These are phyloP conservation scores for Neonectria magnoliae DNA, from an alignment of 2,329 filamentous ascomycete genomes.

Conservation along the genomic window DNA sequence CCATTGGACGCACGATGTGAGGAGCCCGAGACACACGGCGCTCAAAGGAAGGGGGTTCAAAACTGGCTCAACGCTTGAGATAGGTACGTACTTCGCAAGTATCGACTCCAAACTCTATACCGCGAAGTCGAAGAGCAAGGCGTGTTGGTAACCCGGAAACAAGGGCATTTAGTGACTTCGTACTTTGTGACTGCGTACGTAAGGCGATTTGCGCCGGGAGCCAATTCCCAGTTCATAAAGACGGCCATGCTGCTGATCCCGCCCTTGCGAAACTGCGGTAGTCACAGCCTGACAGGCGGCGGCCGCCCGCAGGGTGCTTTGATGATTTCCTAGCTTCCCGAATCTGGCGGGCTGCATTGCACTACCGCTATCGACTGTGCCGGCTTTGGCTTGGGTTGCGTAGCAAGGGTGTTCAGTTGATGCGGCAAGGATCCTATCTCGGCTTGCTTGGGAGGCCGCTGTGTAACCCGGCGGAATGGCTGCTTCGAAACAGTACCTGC, in stretches of 20 bases:
- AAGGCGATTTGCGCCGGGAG: constrained; percentile 8
- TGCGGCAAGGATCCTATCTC: constrained; percentile 27
- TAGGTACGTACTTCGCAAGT: not conserved
- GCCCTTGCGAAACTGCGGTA: constrained; percentile 10
- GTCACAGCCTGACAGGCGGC: constrained; percentile 16
- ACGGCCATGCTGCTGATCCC: constrained; percentile 8
- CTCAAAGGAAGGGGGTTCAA: constrained; percentile 11
- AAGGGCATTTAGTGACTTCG: not conserved
- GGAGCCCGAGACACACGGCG: not conserved
- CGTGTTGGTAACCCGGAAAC: constrained; percentile 1
- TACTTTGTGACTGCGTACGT: not conserved
- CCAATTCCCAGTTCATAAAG: constrained; percentile 3
- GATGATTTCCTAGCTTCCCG: constrained; percentile 31
- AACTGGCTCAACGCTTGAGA: not conserved
- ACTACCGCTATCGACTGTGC: constrained; percentile 31
- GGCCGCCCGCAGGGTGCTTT: constrained; percentile 21
- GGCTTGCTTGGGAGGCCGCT: constrained; percentile 26
- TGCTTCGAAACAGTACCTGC: constrained; percentile 2
- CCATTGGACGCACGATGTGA: not conserved
- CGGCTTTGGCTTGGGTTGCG: constrained; percentile 28
- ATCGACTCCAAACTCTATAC: constrained; percentile 11
- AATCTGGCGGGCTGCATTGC: constrained; percentile 40
- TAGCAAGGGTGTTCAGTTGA: constrained; percentile 31
- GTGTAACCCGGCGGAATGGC: constrained; percentile 17
- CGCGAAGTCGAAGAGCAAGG: constrained; percentile 9